Percentiles rank a stretch among this genome's conserved stretches.
Conservation (phyloP, 1,284 basidiomycete genomes). For the Ceratobasidium sp. region DNA sequence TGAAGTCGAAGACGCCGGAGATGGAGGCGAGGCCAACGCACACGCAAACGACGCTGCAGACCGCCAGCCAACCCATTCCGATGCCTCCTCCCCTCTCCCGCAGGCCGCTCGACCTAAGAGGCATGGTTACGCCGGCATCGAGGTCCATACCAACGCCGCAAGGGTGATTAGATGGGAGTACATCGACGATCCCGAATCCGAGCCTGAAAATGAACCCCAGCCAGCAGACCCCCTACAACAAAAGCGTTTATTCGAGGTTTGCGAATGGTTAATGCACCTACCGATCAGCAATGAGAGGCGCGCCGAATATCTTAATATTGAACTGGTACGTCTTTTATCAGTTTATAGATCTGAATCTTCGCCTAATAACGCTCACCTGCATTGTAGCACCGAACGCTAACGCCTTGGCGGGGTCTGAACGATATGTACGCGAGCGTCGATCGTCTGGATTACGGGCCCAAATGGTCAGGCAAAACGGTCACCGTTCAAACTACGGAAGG, state of each 20-base stretch:
- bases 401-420: slow-evolving; percentile 50
- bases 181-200: background rate
- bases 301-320: slow-evolving; percentile 33
- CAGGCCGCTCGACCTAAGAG: background rate
- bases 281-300: slow-evolving; percentile 10
- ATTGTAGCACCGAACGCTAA: background rate
- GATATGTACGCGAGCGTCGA: slow-evolving; percentile 50
- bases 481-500: slow-evolving; percentile 51
- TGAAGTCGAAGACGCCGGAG: no score
- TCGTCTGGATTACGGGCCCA: slow-evolving; percentile 49
- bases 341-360: background rate
- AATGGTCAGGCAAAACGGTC: slow-evolving; percentile 52
- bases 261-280: background rate
- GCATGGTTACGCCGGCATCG: background rate
- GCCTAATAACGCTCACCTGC: background rate
- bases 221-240: background rate
- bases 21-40: no score
- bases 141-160: background rate
- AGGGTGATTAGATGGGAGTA: background rate
- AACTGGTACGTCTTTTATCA: slow-evolving; percentile 32
- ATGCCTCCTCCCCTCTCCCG: no score
- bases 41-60: no score
- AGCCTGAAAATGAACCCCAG: background rate
- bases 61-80: no score
- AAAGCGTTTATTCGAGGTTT: background rate